Base-by-base conservation (phyloP, 768 basidiomycete genomes). In the Udeniomyces megalosporus region DNA sequence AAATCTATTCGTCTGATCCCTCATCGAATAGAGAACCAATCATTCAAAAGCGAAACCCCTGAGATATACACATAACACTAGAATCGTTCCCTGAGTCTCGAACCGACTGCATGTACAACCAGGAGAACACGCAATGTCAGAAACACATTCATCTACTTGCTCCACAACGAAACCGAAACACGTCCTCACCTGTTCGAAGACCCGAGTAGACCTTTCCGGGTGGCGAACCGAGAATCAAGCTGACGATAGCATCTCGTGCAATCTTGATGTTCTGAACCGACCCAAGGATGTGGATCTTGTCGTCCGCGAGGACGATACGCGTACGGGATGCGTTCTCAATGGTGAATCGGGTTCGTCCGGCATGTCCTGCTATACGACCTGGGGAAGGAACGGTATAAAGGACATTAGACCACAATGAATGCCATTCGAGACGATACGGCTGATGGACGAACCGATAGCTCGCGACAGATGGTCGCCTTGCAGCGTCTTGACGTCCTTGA, bases 261-360 rank as follows among this genome's bases (percentile, higher is more conserved):
- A 97, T 81, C 75, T 93, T 95, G 78, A 99, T 97, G 71, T 95
- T 95, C 77, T 92, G 88, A 77, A 95, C 96, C 17, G 92, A 93
- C 26, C 95, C 95, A 74, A 99, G 84, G 68, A 99, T 96, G 69
- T 96, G 92, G 44, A 99, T 95, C 80, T 95, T 92, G 31, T 90
- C 91, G 72, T 99, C 95, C 12, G 95, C 95, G 46, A 99, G 82
- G 50, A 99, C 88, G 61, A 99, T 96, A n/a, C 95, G 85, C 29
- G 95, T 99, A 61, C 93, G 81, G 68, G 85, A 92, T 2, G 91
- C 81, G 69, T 97, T 99, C 77, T 99, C 95, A 60, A 99, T 97
- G 1, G 92, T 91, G 73, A 96, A 97, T 72, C 95, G 92, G 12
- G 92, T 96, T 77, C 96, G 96, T 48, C 95, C 95, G 66, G 95